Evolutionary conservation across 371 early-diverging fungal species (phyloP), one percentile per base, ranked within the genome.

Genomic region (Mortierella sp.): DNA sequence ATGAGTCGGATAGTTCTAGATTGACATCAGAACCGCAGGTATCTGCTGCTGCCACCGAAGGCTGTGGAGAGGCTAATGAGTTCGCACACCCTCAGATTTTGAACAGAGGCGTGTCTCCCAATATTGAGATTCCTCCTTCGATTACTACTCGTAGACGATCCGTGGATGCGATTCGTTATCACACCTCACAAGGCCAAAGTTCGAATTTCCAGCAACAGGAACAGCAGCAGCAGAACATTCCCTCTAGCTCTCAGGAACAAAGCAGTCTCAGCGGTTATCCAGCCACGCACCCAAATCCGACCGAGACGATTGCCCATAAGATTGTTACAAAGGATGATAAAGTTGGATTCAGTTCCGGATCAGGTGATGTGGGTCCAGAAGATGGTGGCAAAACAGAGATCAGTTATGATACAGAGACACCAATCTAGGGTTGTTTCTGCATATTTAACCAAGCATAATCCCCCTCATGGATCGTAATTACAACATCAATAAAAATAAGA

Each of bases 111-210:
- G 8, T n/a, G n/a, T 45, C 36, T 15, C 64, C 67, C 0, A 66
- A 55, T 2, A n/a, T 79, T 1, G 59, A 58, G 11, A 79, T 79
- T 33, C 80, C 80, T 9, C 80, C 80, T 4, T 67, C 80, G n/a
- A 79, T 79, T 50, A 79, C 80, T 0, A 74, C 71, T 0, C 74
- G 80, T 4, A 67, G 61, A 10, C 59, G 80, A 36, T 79, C 43
- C 60, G 64, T 79, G 80, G 69, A 24, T 38, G 38, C 63, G 4
- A 48, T 63, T 24, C 55, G 40, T 28, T 36, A 69, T 41, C 58
- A 63, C 21, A 28, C 15, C 5, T 19, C 8, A 13, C 66, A 40
- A 57, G 15, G 32, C 41, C 66, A 57, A 28, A 52, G 43, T 22
- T 36, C 33, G 13, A 32, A 65, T 16, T 55, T 36, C 11, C 22